Conservation (phyloP, 2,329 filamentous ascomycete genomes). For the Beauveria brongniartii region DNA sequence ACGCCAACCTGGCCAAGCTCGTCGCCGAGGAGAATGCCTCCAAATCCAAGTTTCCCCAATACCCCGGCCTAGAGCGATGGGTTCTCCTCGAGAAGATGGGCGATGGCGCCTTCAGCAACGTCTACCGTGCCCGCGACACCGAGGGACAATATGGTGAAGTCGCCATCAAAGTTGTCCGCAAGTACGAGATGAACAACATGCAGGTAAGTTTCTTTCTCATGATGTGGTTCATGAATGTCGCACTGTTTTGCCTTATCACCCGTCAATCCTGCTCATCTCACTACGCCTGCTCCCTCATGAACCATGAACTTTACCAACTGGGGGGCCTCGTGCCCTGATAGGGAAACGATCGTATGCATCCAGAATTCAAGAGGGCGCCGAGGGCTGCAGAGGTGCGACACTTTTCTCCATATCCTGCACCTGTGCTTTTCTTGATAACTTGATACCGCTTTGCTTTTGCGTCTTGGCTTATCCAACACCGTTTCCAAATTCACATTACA, state of each 20-base stretch:
- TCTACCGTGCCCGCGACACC: conserved; percentile 78
- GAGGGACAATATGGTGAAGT: conserved; percentile 68
- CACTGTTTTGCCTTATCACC: not conserved
- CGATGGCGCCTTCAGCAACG: conserved; percentile 93
- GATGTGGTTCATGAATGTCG: conserved; percentile 14
- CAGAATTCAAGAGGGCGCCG: conserved; percentile 88
- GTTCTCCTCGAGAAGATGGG: conserved; percentile 93
- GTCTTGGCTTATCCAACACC: not conserved
- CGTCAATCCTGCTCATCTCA: conserved; percentile 3
- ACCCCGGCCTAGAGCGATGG: conserved; percentile 52
- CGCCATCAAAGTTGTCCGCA: conserved; percentile 97
- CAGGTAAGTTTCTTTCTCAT: conserved; percentile 65
- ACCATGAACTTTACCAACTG: conserved; percentile 44
- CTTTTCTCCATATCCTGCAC: conserved; percentile 26
- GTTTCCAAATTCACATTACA: not conserved
- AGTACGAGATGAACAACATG: conserved; percentile 97
- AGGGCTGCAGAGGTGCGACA: conserved; percentile 95
- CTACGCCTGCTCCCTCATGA: conserved; percentile 9
- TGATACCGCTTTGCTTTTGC: not conserved
- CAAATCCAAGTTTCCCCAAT: conserved; percentile 72
- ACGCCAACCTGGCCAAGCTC: conserved; percentile 71
- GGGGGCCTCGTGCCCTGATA: conserved; percentile 42
- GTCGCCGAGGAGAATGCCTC: conserved; percentile 86
- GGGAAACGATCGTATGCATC: conserved; percentile 88
- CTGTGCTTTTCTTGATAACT: conserved; percentile 16